phyloP scores from a whole-genome alignment of 2,329 filamentous ascomycete genomes.

The Colletotrichum tropicicola region DNA sequence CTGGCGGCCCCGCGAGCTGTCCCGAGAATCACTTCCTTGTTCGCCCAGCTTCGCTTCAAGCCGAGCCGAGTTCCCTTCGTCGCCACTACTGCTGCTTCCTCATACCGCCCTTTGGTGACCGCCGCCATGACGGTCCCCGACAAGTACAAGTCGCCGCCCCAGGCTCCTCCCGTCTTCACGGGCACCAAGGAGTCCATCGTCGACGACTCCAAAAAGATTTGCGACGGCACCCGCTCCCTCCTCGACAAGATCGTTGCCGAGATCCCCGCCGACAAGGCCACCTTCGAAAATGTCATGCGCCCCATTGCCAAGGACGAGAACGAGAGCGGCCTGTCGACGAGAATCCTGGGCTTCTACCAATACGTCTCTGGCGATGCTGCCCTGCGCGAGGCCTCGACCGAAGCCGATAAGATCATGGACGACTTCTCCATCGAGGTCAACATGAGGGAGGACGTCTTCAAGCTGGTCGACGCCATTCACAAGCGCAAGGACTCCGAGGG shows the following conservation, averaged over 20 bases:
- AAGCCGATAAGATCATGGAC: constrained; percentile 79
- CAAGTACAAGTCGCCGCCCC: constrained; percentile 78
- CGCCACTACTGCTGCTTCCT: constrained; percentile 40
- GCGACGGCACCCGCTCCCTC: constrained; percentile 68
- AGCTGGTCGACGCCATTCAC: constrained; percentile 67
- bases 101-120: constrained; percentile 48
- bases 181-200: constrained; percentile 76
- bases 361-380: constrained; percentile 75
- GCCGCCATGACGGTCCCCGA: constrained; percentile 68
- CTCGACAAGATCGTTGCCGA: constrained; percentile 74
- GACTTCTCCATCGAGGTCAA: constrained; percentile 80
- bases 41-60: constrained; percentile 61
- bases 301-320: constrained; percentile 83
- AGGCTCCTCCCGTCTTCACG: constrained; percentile 80
- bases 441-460: constrained; percentile 86
- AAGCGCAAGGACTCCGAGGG: constrained; percentile 59
- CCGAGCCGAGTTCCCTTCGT: constrained; percentile 38
- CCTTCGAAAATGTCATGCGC: constrained; percentile 63
- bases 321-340: constrained; percentile 62
- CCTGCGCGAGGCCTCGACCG: constrained; percentile 78
- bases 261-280: constrained; percentile 61
- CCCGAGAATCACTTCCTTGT: constrained; percentile 66
- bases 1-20: constrained; percentile 72
- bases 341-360: constrained; percentile 83
- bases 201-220: constrained; percentile 72